phyloP scores from a whole-genome alignment of 179 eudicot genomes.

The Vitellaria paradoxa region DNA sequence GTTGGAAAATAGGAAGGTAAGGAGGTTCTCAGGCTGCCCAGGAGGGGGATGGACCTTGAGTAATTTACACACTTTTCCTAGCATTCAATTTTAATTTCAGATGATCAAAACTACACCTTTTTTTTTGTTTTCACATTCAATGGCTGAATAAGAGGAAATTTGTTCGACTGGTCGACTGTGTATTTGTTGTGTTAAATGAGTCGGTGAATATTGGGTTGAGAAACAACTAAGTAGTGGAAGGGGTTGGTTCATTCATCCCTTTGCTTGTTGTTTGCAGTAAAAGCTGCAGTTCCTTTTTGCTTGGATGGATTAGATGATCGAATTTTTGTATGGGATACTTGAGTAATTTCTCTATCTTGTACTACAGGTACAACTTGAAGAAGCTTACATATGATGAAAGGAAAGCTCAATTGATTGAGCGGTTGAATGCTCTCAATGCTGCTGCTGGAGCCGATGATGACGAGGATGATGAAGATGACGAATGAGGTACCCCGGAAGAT shows the following conservation, averaged over 20 bases:
- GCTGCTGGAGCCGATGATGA: slow-evolving; percentile 30
- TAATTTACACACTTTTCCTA: no score
- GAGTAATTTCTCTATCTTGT: background rate
- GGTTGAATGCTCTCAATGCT: slow-evolving; percentile 39
- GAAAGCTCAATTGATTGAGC: slow-evolving; percentile 30
- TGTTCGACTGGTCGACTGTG: background rate
- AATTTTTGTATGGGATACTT: background rate
- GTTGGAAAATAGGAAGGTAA: no score
- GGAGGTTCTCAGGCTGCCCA: no score
- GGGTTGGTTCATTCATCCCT: background rate
- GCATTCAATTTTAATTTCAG: no score
- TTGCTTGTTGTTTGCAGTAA: background rate
- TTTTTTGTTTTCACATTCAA: no score
- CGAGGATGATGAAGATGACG: slow-evolving; percentile 30
- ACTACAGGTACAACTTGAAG: slow-evolving; percentile 38
- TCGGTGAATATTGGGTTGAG: background rate
- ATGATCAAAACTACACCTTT: no score
- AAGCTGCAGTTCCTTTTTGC: background rate
- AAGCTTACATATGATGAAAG: slow-evolving; percentile 39
- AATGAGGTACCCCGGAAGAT: background rate
- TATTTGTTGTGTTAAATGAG: background rate
- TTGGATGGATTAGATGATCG: background rate
- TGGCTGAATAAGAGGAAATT: background rate
- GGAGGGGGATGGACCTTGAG: no score
- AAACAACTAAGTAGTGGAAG: background rate